Percentiles rank a stretch among this genome's conserved stretches.
Evolutionary conservation across 2,329 filamentous ascomycete genomes (phyloP).

Genomic region (Alternaria alternata): DNA sequence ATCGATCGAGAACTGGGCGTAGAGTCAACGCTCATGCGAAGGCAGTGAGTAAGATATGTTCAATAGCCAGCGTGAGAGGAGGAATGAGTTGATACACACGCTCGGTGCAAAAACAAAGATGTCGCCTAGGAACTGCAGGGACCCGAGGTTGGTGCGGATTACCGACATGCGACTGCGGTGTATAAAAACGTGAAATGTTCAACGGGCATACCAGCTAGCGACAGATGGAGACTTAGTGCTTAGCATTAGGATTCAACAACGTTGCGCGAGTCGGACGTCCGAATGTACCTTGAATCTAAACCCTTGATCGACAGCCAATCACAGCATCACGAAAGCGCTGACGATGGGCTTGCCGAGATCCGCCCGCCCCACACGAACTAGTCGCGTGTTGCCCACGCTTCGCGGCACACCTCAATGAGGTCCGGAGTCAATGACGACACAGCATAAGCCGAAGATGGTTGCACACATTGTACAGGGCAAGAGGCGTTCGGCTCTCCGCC

Average conservation of each 20-base stretch:
- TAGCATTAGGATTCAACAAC: no score
- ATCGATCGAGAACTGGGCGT: no score
- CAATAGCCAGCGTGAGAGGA: no score
- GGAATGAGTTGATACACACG: no score
- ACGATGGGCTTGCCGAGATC: background rate
- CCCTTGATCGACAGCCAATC: background rate
- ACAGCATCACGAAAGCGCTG: background rate
- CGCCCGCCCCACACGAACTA: constrained; percentile 1
- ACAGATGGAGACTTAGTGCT: background rate
- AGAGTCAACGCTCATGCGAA: no score
- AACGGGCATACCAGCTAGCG: no score
- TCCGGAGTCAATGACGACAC: constrained; percentile 15
- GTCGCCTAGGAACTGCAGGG: no score
- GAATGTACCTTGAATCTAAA: background rate
- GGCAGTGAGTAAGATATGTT: no score
- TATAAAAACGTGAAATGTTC: no score
- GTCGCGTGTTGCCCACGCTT: background rate
- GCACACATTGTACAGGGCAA: background rate
- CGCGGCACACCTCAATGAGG: background rate
- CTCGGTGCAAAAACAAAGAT: no score
- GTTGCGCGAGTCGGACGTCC: background rate
- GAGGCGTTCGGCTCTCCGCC: constrained; percentile 13
- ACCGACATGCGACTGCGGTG: background rate
- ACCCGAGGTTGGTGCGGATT: background rate
- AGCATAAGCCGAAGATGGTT: constrained; percentile 6